These are phyloP conservation scores for Ramichloridium luteum DNA, from an alignment of 2,329 filamentous ascomycete species.

Conservation along the genomic window DNA sequence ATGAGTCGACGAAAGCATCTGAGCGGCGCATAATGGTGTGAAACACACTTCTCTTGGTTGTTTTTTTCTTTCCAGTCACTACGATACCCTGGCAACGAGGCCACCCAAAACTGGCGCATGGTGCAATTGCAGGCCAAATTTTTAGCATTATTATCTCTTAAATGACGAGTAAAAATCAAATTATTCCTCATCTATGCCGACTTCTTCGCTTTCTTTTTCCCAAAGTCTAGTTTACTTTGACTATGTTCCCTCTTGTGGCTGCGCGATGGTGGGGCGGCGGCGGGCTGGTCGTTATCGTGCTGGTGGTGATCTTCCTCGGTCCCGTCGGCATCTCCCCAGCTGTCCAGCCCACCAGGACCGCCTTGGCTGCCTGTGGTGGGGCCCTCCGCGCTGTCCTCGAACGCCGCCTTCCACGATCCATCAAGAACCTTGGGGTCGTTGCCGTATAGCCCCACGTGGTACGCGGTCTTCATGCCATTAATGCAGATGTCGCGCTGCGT, in stretches of 20 bases:
- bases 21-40: too few species aligned
- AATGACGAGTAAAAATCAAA: not conserved
- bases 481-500: slow-evolving; percentile 52
- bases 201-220: slow-evolving; percentile 20
- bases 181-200: too few species aligned
- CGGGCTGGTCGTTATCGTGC: slow-evolving; percentile 3
- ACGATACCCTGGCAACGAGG: too few species aligned
- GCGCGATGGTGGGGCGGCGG: slow-evolving; percentile 1
- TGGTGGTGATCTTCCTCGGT: slow-evolving; percentile 12
- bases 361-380: slow-evolving; percentile 31
- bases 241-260: slow-evolving; percentile 24
- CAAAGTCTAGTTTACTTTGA: slow-evolving; percentile 24
- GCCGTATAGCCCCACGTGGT: slow-evolving; percentile 51
- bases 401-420: slow-evolving; percentile 44
- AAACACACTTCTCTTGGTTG: too few species aligned
- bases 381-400: slow-evolving; percentile 35
- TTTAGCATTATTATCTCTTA: too few species aligned
- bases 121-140: too few species aligned
- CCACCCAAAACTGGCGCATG: too few species aligned
- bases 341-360: slow-evolving; percentile 26
- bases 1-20: too few species aligned
- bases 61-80: too few species aligned
- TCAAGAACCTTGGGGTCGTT: slow-evolving; percentile 49
- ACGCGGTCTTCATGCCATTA: slow-evolving; percentile 57
- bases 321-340: slow-evolving; percentile 18